A percentile compares a stretch with the other conserved stretches of the same genome.
phyloP scores from a whole-genome alignment of 2,329 filamentous ascomycete species.

The Drechslerella coelobrocha region DNA sequence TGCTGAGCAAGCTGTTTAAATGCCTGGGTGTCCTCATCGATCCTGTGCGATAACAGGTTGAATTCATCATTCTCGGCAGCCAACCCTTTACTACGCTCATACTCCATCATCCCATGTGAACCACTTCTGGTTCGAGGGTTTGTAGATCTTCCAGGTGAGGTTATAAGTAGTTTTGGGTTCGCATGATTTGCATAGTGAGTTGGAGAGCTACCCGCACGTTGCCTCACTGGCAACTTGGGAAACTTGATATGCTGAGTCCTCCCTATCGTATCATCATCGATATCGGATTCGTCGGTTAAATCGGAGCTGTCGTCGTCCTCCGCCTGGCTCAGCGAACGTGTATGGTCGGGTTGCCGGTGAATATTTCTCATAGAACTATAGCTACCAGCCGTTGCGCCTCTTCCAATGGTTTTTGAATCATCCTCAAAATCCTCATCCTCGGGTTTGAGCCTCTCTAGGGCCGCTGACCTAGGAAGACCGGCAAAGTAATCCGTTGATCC shows the following conservation, averaged over 20 bases:
- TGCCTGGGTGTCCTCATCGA: constrained; percentile 50
- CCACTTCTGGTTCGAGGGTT: constrained; percentile 58
- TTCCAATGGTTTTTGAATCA: constrained; percentile 63
- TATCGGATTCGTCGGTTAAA: constrained; percentile 82
- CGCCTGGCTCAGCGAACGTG: constrained; percentile 62
- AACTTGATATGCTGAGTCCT: constrained; percentile 93
- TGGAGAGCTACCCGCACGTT: constrained; percentile 86
- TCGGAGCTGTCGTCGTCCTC: constrained; percentile 84
- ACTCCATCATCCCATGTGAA: constrained; percentile 55
- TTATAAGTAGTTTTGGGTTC: constrained; percentile 68
- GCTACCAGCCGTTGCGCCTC: constrained; percentile 71
- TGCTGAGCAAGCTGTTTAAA: constrained; percentile 53
- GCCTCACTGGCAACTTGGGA: constrained; percentile 88
- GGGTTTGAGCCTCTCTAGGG: constrained; percentile 65
- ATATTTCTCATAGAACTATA: constrained; percentile 68
- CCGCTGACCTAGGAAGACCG: constrained; percentile 67
- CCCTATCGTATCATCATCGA: constrained; percentile 71
- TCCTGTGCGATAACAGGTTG: constrained; percentile 53
- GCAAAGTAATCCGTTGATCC: constrained; percentile 81
- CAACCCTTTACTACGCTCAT: constrained; percentile 51
- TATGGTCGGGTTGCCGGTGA: constrained; percentile 67
- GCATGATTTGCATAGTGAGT: constrained; percentile 63
- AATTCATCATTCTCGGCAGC: constrained; percentile 50
- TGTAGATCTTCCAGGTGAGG: constrained; percentile 67
- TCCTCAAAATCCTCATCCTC: constrained; percentile 76